Base-by-base conservation (phyloP, 2,329 filamentous ascomycete genomes). In the Botrytis fabae region DNA sequence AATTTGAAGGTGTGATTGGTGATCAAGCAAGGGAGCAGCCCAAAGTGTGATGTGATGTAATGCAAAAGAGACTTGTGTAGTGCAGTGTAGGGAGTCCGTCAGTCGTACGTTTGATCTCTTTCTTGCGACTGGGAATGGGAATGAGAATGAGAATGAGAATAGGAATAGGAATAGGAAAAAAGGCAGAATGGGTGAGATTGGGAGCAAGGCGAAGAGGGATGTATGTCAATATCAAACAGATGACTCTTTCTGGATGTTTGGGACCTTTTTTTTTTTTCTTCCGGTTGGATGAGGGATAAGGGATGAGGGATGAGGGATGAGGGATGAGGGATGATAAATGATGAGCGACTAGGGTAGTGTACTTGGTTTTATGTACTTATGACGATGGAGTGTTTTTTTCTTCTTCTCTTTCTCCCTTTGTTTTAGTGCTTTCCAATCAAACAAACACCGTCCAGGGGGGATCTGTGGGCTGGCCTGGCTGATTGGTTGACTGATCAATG, bases 361-460 rank as follows among this genome's bases (percentile, higher is more conserved):
- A 57, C 51, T 57, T 57, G n/a, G 51, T 57, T 57, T 57, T 28
- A 57, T 57, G 51, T 28, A 28, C n/a, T 57, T 57, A 57, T 57
- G 51, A 57, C 51, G 51, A 57, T 57, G n/a, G n/a, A 57, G n/a
- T n/a, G n/a, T 18, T 12, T 16, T 57, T 54, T 54, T 54, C 18
- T 28, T 18, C 51, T n/a, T 32, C 51, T n/a, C n/a, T 57, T 57
- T 57, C 14, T 57, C n/a, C 51, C n/a, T 57, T 32, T 57, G n/a
- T 57, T 57, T 57, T 57, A 57, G 51, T 57, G n/a, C 14, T 57
- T 57, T 57, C n/a, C n/a, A 57, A 57, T 57, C n/a, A 57, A 57
- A 18, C 18, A 28, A 28, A 57, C 18, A 16, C 51, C 14, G n/a
- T 28, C 42, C 7, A 28, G 25, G 51, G n/a, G n/a, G 51, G n/a